phyloP scores from a whole-genome alignment of 140 eudicot genomes.

The Anethum foeniculum region DNA sequence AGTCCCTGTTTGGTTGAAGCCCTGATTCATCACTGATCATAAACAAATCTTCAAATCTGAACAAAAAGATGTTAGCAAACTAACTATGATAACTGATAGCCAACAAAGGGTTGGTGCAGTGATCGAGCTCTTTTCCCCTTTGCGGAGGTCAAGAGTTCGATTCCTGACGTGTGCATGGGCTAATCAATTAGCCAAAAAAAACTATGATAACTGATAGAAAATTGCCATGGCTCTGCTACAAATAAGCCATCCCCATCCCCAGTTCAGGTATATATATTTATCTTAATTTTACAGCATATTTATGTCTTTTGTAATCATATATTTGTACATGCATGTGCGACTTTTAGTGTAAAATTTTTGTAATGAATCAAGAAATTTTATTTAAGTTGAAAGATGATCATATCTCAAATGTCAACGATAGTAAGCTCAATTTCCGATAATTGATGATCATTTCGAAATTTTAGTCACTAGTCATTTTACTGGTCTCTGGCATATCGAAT shows the following conservation, averaged over 20 bases:
- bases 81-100: not conserved
- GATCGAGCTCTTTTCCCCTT: no score
- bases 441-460: no score
- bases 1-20: no score
- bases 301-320: not conserved
- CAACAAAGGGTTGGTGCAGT: no score
- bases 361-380: not conserved
- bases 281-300: not conserved
- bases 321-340: not conserved
- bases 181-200: no score
- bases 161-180: no score
- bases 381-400: not conserved
- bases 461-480: no score
- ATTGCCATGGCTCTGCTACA: slow-evolving; percentile 30
- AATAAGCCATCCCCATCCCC: slow-evolving; percentile 49
- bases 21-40: no score
- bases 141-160: no score
- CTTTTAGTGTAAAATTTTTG: not conserved
- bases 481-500: no score
- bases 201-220: not conserved
- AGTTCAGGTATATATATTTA: slow-evolving; percentile 39
- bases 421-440: no score
- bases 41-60: not conserved
- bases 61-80: not conserved
- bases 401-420: not conserved